Evolutionary conservation across 2,329 filamentous ascomycete genomes (phyloP).

Genomic region (Daldinia sp.): DNA sequence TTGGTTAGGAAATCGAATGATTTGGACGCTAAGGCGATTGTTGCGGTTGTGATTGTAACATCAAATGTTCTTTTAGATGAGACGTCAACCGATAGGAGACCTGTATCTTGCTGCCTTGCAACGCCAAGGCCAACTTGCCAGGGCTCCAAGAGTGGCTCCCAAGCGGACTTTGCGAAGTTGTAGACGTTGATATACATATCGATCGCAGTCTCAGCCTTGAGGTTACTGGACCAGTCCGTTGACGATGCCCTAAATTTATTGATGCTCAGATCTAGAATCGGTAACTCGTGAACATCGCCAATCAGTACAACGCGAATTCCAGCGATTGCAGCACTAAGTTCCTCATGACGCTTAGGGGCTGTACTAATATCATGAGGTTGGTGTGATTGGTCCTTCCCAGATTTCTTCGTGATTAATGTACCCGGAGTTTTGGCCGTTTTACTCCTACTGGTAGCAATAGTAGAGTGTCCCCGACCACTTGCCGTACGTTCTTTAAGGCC

Average conservation of each 20-base stretch:
- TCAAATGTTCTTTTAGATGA: constrained; percentile 92
- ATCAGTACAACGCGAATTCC: constrained; percentile 94
- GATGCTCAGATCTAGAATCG: constrained; percentile 92
- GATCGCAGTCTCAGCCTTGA: constrained; percentile 90
- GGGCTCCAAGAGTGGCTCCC: constrained; percentile 96
- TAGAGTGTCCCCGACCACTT: constrained; percentile 68
- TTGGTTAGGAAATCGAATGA: constrained; percentile 90
- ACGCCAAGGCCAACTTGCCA: constrained; percentile 96
- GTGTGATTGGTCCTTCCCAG: constrained; percentile 46
- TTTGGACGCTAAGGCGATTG: constrained; percentile 92
- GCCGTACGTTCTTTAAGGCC: constrained; percentile 68
- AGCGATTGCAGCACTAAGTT: constrained; percentile 86
- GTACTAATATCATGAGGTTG: constrained; percentile 52
- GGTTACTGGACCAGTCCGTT: constrained; percentile 88
- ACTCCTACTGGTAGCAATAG: constrained; percentile 58
- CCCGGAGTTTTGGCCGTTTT: constrained; percentile 55
- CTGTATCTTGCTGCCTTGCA: constrained; percentile 79
- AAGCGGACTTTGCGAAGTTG: constrained; percentile 98
- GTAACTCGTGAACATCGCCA: constrained; percentile 94
- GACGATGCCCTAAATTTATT: constrained; percentile 89
- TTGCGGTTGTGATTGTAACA: constrained; percentile 90
- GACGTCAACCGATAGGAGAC: constrained; percentile 84
- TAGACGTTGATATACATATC: constrained; percentile 97
- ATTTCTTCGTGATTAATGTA: constrained; percentile 48
- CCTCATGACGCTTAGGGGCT: constrained; percentile 67